Conservation (phyloP, 1,284 basidiomycete genomes). For the Pseudozyma pruni region DNA sequence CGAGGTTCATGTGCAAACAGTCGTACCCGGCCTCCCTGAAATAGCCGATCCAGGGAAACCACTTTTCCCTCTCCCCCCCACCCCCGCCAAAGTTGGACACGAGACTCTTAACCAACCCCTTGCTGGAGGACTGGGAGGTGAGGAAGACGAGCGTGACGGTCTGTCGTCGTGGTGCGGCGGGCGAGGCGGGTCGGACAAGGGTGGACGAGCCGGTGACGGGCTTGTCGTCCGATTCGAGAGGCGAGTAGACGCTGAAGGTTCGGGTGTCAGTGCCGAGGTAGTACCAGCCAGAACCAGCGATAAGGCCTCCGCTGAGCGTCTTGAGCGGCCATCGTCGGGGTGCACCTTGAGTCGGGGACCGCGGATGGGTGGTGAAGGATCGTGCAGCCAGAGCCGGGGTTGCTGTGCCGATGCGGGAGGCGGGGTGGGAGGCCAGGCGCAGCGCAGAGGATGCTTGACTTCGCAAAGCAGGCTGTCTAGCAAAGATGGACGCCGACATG, state of each 20-base stretch:
- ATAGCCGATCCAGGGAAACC: slow-evolving; percentile 49
- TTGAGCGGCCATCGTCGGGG: slow-evolving; percentile 19
- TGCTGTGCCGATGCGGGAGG: neutral
- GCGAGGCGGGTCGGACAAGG: slow-evolving; percentile 30
- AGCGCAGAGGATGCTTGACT: slow-evolving; percentile 3
- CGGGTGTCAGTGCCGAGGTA: slow-evolving; percentile 3
- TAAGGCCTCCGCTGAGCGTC: slow-evolving; percentile 26
- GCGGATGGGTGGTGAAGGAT: slow-evolving; percentile 2
- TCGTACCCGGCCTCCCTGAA: slow-evolving; percentile 50
- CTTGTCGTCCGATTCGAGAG: slow-evolving; percentile 12
- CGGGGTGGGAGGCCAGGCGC: neutral
- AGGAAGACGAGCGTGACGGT: slow-evolving; percentile 38
- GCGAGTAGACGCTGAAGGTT: slow-evolving; percentile 24
- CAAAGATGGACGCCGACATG: slow-evolving; percentile 18
- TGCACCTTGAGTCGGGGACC: neutral
- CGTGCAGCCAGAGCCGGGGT: slow-evolving; percentile 2
- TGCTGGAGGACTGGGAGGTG: slow-evolving; percentile 10
- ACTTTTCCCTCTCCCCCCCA: slow-evolving; percentile 17
- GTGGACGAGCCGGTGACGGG: slow-evolving; percentile 21
- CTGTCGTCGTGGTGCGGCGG: slow-evolving; percentile 34
- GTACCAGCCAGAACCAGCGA: slow-evolving; percentile 25
- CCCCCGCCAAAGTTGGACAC: slow-evolving; percentile 23
- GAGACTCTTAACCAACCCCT: slow-evolving; percentile 28
- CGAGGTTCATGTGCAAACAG: slow-evolving; percentile 47
- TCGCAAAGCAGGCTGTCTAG: slow-evolving; percentile 9